Base-by-base conservation (phyloP, 2,329 filamentous ascomycete genomes). In the Neonectria magnoliae region DNA sequence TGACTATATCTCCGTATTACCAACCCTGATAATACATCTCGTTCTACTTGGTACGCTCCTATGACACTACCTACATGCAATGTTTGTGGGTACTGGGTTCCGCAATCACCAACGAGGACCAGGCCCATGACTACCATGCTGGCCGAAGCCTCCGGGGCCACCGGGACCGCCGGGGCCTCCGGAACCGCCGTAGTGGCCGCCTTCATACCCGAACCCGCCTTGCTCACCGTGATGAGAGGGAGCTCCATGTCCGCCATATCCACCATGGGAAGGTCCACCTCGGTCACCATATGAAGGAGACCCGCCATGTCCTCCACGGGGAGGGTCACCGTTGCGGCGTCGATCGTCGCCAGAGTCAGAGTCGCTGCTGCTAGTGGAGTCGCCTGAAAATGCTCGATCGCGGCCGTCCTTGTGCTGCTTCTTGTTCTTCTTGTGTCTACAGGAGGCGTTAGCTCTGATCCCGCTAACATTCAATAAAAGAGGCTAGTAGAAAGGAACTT, bases 351-450 rank as follows among this genome's bases (percentile, higher is more conserved):
- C 67, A 10, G 65, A 70, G 8, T 71, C 73, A 18, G 71, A 73
- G 29, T 73, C 71, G 25, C 71, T 73, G 53, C 71, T 73, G 53
- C 69, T 71, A 1, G 71, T 73, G 0, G 71, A 73, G 33, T 73
- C 71, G 13, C 71, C 71, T 0, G 47, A 53, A 31, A 66, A 65
- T 1, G 44, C 66, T 25, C 71, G 60, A 18, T 69, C 16, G 5
- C 71, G 68, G 2, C 71, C 71, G 18, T 73, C 71, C 8, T 47
- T 51, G 57, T 73, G 71, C 6, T 73, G 45, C 51, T 64, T 71
- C 58, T 51, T 73, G 71, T 73, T 71, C 68, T 72, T 72, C n/a
- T 64, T 73, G 58, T 73, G 64, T 51, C 60, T 62, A 25, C 16
- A 2, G 16, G 10, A 9, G 3, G 6, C n/a, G 29, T 57, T 53